phyloP scores from a whole-genome alignment of 1,284 basidiomycete species.

The Gastroboletus turbinatus region DNA sequence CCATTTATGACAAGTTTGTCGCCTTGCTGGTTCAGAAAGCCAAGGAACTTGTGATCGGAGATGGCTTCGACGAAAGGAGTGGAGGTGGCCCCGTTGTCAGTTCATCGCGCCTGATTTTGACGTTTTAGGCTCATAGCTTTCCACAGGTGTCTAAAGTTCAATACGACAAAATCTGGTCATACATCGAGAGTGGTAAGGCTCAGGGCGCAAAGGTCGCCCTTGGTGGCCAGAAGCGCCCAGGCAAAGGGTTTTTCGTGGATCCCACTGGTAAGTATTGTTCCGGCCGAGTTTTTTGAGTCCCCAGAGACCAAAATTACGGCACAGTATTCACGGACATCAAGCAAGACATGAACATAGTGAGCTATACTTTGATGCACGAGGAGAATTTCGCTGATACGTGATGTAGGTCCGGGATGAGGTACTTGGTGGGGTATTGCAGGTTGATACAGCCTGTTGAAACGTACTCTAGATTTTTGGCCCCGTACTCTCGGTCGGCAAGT shows the following conservation, averaged over 20 bases:
- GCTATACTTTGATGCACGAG: slow-evolving; percentile 23
- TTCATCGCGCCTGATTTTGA: slow-evolving; percentile 8
- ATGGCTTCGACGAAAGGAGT: slow-evolving; percentile 74
- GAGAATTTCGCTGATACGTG: slow-evolving; percentile 11
- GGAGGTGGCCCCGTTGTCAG: slow-evolving; percentile 81
- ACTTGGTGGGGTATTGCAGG: slow-evolving; percentile 9
- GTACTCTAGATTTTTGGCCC: slow-evolving; percentile 79
- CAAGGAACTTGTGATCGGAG: slow-evolving; percentile 71
- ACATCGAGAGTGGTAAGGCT: slow-evolving; percentile 84
- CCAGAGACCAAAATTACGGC: slow-evolving; percentile 2
- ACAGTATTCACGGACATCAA: slow-evolving; percentile 74
- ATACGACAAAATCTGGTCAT: slow-evolving; percentile 86
- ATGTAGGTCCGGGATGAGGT: slow-evolving; percentile 73
- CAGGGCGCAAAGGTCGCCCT: slow-evolving; percentile 80
- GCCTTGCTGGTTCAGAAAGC: slow-evolving; percentile 65
- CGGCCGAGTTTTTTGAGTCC: slow-evolving; percentile 1
- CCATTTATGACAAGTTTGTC: slow-evolving; percentile 84
- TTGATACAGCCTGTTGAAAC: slow-evolving; percentile 6
- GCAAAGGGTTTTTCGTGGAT: slow-evolving; percentile 74
- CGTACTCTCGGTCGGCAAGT: slow-evolving; percentile 74
- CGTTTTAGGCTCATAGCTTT: slow-evolving; percentile 10
- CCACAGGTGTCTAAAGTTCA: slow-evolving; percentile 77
- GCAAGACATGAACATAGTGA: slow-evolving; percentile 76
- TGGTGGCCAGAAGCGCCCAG: slow-evolving; percentile 73
- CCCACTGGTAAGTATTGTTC: slow-evolving; percentile 61